Conservation (phyloP, 257 asterid genomes). For the Solanum appendiculatum region DNA sequence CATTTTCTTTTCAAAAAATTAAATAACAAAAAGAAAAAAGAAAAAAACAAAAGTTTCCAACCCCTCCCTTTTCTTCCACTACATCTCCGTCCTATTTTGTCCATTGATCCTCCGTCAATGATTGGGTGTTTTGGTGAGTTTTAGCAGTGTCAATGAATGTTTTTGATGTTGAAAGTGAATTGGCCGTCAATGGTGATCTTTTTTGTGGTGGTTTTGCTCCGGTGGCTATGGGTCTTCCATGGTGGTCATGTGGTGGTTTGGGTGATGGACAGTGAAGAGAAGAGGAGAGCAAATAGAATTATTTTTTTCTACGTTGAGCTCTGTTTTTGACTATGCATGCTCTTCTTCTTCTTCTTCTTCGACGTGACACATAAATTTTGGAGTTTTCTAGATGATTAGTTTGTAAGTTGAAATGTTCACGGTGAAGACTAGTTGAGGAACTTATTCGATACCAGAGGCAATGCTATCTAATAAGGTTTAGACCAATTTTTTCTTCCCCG, state of each 20-base stretch:
- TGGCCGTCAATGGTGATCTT: not conserved
- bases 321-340: not conserved
- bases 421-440: not conserved
- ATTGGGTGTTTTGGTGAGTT: not conserved
- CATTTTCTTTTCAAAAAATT: not conserved
- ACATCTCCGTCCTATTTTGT: not conserved
- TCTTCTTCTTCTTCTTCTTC: not conserved
- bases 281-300: not conserved
- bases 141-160: not conserved
- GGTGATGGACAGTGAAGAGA: not conserved
- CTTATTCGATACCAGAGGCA: not conserved
- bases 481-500: not conserved
- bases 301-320: not conserved
- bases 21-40: too few species aligned
- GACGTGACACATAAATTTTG: not conserved
- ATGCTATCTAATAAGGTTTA: not conserved
- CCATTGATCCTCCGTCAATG: not conserved
- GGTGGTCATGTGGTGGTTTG: not conserved
- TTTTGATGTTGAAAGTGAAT: not conserved
- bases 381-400: not conserved
- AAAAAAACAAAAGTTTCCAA: too few species aligned
- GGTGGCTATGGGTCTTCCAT: not conserved
- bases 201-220: not conserved
- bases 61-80: not conserved
- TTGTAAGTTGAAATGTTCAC: not conserved